Evolutionary conservation across 352 stramenopile species (phyloP).

Genomic region (Globisporangium splendens): DNA sequence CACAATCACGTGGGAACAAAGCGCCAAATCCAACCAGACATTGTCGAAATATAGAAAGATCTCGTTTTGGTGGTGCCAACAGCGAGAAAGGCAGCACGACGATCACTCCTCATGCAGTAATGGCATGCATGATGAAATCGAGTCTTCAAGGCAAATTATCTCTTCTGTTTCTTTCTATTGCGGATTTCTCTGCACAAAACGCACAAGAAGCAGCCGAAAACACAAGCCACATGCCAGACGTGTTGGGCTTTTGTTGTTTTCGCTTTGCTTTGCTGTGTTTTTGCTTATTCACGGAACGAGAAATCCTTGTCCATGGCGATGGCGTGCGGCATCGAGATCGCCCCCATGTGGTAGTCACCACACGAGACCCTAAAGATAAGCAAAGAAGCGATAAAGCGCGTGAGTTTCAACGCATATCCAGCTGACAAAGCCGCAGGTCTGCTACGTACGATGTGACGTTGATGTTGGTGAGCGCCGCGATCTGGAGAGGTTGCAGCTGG

Average conservation of each 20-base stretch:
- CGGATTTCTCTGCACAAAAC: too few relatives aligned
- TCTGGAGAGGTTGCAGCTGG: constrained; percentile 82
- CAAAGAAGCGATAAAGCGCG: neutral
- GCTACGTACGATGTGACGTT: constrained; percentile 60
- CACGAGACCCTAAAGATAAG: constrained; percentile 54
- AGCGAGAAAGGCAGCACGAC: neutral
- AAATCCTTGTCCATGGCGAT: constrained; percentile 78
- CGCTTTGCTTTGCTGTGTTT: constrained; percentile 15
- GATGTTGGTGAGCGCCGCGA: constrained; percentile 55
- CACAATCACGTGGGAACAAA: too few relatives aligned
- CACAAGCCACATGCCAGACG: too few relatives aligned
- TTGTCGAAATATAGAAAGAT: constrained; percentile 8
- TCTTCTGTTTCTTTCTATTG: too few relatives aligned
- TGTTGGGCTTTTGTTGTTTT: too few relatives aligned
- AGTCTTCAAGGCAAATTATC: too few relatives aligned
- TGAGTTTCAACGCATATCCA: neutral
- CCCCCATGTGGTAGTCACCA: constrained; percentile 86
- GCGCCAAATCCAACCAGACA: too few relatives aligned
- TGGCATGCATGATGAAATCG: neutral
- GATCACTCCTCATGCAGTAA: neutral
- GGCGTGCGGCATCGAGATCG: constrained; percentile 69
- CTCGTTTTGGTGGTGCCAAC: neutral
- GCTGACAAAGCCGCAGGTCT: neutral
- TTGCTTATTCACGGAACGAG: constrained; percentile 58
- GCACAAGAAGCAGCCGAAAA: too few relatives aligned